Evolutionary conservation across 495 filamentous ascomycete genomes (phyloP), one percentile per base, ranked within the genome.

Genomic region (Schizothecium vesticola): DNA sequence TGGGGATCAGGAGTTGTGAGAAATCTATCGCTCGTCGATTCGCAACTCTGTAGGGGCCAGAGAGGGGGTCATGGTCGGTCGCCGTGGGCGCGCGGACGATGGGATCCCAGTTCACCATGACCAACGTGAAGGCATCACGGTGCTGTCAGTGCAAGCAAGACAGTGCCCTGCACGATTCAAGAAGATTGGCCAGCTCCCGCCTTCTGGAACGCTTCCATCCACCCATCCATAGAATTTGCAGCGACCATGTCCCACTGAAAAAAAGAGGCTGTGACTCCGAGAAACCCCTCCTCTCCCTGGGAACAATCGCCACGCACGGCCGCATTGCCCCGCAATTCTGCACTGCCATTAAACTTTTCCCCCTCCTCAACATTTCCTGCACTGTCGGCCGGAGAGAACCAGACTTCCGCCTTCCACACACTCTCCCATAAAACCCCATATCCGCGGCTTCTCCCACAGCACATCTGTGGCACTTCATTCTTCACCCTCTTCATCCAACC

Each of bases 341-440:
- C 36, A 66, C 65, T 66, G 65, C 68, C 74, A 71, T 73, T 71
- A 70, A 67, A 67, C 62, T 73, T 63, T 70, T 67, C 73, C 74
- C 74, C 74, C 72, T 69, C 72, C 73, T 75, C 73, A 76, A 75
- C 74, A 75, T 73, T 76, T 75, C 69, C 61, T 66, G 22, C 71
- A 36, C 70, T 43, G 67, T 69, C 67, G 68, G 69, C 66, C 43
- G 70, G 60, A 10, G 25, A 61, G 33, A 33, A 61, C 33, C 24
- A 56, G 28, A 66, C 63, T 56, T 64, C 67, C 22, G 31, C 55
- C 63, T 67, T 43, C 31, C 66, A 26, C 55, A 66, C 31, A 66
- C 62, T 60, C 63, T 61, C 56, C 57, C 58, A 51, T 51, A 24
- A 64, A 67, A 61, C 25, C 63, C 51, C 63, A 56, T 31, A 29